Evolutionary conservation across 371 early-diverging fungal genomes (phyloP), one percentile per base, ranked within the genome.

Genomic region (Mortierella sp.): DNA sequence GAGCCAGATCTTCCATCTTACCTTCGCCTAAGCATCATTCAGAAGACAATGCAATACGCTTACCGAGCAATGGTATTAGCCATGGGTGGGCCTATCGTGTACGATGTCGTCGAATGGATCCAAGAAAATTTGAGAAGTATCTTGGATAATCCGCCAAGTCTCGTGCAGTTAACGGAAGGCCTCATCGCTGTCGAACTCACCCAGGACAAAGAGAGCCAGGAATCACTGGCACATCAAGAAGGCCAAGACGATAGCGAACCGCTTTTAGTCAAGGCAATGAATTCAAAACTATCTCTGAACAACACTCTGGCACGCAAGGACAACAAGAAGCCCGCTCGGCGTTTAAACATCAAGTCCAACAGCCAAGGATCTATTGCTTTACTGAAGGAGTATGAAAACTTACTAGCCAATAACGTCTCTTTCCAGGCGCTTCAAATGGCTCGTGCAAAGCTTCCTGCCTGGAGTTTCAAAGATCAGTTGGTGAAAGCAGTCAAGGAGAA

Each of bases 71-170:
- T 89, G 54, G 77, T 86, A 16, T 28, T 73, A 62, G 83, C 83
- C 5, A 81, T 81, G 67, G 96, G 96, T 0, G 80, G 88, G 70
- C 94, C 95, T 0, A 90, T 94, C 83, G 80, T 95, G 0, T 94
- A 87, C 47, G 83, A 87, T 86, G 83, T 94, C 73, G 89, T 89
- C 1, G 87, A 88, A 63, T 94, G 93, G 93, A 70, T 95, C 20
- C 88, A 91, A 62, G 91, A 92, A 16, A 86, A 92, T 62, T 32
- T 89, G 14, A 85, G 86, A 8, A 73, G 70, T 0, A 75, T 92
- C 20, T 84, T 93, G 35, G 88, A 88, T 22, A 85, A 90, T 55
- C 94, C 93, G 37, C 92, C 91, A 5, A 88, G 90, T 51, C 74
- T 93, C 18, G 78, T 85, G 2, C 87, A 89, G 18, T 66, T 91